phyloP scores from a whole-genome alignment of 176 grass and related monocot species.

The Cocos nucifera region DNA sequence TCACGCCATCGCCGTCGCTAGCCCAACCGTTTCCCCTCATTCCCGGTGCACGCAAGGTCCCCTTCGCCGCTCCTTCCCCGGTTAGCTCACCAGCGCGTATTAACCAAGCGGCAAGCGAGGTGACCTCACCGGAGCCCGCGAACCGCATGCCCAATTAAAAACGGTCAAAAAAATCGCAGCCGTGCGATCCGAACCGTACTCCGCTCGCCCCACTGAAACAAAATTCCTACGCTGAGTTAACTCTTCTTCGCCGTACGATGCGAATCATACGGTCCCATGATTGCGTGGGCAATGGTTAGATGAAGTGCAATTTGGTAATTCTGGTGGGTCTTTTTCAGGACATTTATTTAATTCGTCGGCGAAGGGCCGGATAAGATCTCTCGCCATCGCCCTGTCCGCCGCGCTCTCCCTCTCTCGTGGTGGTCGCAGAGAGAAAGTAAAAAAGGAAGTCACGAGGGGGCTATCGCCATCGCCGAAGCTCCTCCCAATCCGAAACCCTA shows the following conservation, averaged over 20 bases:
- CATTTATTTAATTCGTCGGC: constrained; percentile 21
- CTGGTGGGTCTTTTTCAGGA: background rate
- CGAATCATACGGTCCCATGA: background rate
- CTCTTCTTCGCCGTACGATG: background rate
- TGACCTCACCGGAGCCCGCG: no score
- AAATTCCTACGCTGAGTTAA: background rate
- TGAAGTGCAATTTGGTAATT: constrained; percentile 18
- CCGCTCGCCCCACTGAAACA: no score
- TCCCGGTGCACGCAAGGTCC: no score
- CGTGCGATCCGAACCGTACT: no score
- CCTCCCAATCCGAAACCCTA: constrained; percentile 3
- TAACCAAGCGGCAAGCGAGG: no score
- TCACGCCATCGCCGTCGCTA: no score
- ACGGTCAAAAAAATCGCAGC: no score
- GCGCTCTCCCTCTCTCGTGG: background rate
- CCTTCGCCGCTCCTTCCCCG: no score
- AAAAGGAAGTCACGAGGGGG: constrained; percentile 30
- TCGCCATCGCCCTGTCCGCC: background rate
- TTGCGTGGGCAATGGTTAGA: no score
- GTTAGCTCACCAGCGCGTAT: no score
- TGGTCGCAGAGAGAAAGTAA: constrained; percentile 18
- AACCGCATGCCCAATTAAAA: no score
- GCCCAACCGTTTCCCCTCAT: no score
- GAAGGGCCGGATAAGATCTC: constrained; percentile 14
- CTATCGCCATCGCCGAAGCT: constrained; percentile 11